These are phyloP conservation scores for Dendrobium huoshanense DNA, from an alignment of 106 monocot genomes.

Conservation along the genomic window DNA sequence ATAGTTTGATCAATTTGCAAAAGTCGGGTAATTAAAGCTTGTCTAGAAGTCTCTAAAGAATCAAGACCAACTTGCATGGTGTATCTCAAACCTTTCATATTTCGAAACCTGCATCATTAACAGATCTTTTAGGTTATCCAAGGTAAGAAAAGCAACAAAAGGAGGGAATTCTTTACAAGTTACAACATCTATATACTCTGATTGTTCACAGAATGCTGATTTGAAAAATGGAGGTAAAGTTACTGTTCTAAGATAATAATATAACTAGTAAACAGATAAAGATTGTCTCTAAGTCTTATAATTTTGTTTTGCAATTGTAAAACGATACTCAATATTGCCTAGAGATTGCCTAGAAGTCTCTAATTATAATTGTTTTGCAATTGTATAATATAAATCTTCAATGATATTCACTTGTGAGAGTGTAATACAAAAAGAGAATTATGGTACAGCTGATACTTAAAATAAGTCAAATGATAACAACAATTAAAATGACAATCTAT, in stretches of 20 bases:
- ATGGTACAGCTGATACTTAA: neutral
- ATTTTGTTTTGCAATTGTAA: neutral
- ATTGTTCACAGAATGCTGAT: neutral
- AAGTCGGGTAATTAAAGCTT: slow-evolving; percentile 51
- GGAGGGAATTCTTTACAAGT: neutral
- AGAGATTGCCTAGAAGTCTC: neutral
- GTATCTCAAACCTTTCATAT: slow-evolving; percentile 55
- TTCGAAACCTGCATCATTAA: slow-evolving; percentile 35
- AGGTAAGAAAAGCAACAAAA: neutral
- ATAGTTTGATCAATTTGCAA: slow-evolving; percentile 78
- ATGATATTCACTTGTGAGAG: neutral
- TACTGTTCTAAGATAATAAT: neutral
- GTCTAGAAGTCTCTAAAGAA: slow-evolving; percentile 66
- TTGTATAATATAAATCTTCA: neutral
- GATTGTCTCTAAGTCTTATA: neutral
- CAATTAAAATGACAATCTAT: neutral
- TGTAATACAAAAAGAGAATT: neutral
- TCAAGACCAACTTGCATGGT: slow-evolving; percentile 71
- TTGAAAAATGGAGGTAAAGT: neutral
- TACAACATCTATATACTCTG: neutral
- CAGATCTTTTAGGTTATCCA: neutral
- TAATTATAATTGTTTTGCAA: neutral
- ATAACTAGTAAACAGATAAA: neutral
- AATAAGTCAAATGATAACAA: neutral
- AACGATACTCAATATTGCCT: neutral